A percentile compares a stretch with the other conserved stretches of the same genome.
Evolutionary conservation across 345 rosid genomes (phyloP).

Genomic region (Gossypium mustelinum): DNA sequence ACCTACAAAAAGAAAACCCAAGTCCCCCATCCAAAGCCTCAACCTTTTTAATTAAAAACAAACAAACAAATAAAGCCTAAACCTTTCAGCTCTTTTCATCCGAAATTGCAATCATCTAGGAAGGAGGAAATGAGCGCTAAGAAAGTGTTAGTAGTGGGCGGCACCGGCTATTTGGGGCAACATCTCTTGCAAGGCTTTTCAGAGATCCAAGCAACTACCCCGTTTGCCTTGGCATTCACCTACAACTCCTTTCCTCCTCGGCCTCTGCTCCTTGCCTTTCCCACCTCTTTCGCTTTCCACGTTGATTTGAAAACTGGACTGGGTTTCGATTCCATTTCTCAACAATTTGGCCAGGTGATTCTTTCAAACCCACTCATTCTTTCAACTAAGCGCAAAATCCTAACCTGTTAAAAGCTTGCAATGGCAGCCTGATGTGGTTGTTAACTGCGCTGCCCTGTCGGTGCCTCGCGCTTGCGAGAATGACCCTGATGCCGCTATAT

Average conservation of each 20-base stretch:
- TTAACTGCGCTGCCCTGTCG: conserved; percentile 87
- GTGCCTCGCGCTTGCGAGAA: conserved; percentile 79
- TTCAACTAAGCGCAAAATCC: background rate
- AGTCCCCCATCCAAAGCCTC: background rate
- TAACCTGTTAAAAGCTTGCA: background rate
- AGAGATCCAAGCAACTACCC: conserved; percentile 24
- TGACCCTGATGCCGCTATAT: conserved; percentile 65
- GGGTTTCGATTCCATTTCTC: conserved; percentile 50
- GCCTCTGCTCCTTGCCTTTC: conserved; percentile 48
- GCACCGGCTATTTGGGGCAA: conserved; percentile 89
- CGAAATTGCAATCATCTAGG: background rate
- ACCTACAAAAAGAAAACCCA: background rate
- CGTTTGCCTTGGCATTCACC: conserved; percentile 57
- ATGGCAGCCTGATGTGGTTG: conserved; percentile 72
- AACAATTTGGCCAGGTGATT: conserved; percentile 57
- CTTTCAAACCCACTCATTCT: background rate
- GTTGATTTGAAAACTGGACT: conserved; percentile 62
- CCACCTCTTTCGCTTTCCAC: conserved; percentile 44
- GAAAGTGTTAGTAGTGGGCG: conserved; percentile 74
- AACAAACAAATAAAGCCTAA: background rate
- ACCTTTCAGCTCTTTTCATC: background rate
- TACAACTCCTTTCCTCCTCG: conserved; percentile 49
- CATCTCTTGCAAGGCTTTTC: conserved; percentile 60
- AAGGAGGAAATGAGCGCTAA: conserved; percentile 34
- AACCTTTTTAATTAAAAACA: background rate